phyloP scores from a whole-genome alignment of 495 filamentous ascomycete species.

The Recurvomyces mirabilis region DNA sequence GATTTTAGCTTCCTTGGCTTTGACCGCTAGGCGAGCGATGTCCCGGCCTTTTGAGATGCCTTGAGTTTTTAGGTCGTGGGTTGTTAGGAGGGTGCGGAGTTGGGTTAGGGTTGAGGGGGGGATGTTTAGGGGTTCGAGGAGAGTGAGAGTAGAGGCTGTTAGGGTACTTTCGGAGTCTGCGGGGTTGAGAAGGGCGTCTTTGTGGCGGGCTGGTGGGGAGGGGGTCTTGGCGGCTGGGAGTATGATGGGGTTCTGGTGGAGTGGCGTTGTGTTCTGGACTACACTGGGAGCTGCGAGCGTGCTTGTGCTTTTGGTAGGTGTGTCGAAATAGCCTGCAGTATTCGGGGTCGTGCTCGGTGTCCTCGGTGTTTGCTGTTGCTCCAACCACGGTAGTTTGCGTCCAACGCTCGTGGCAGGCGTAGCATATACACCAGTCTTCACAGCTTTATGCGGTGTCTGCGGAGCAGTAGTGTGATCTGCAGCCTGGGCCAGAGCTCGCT shows the following conservation, averaged over 20 bases:
- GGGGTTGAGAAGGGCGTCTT: slow-evolving; percentile 15
- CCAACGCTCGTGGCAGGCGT: slow-evolving; percentile 39
- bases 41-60: slow-evolving; percentile 54
- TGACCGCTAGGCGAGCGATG: slow-evolving; percentile 47
- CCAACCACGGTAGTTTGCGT: slow-evolving; percentile 33
- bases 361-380: slow-evolving; percentile 18
- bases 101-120: slow-evolving; percentile 4
- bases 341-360: background rate
- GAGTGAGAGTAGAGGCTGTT: slow-evolving; percentile 8
- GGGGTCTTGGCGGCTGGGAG: background rate
- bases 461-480: slow-evolving; percentile 24
- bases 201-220: slow-evolving; percentile 13
- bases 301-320: slow-evolving; percentile 6
- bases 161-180: slow-evolving; percentile 13
- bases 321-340: slow-evolving; percentile 1
- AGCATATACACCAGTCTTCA: slow-evolving; percentile 34
- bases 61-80: slow-evolving; percentile 42
- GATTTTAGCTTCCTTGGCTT: slow-evolving; percentile 50
- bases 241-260: slow-evolving; percentile 2
- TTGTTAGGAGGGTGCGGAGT: slow-evolving; percentile 36
- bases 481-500: slow-evolving; percentile 8
- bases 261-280: background rate
- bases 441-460: slow-evolving; percentile 39
- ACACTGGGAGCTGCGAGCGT: background rate
- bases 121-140: slow-evolving; percentile 1